These are phyloP conservation scores for Rhypophila decipiens DNA, from an alignment of 495 filamentous ascomycete genomes.

Conservation along the genomic window DNA sequence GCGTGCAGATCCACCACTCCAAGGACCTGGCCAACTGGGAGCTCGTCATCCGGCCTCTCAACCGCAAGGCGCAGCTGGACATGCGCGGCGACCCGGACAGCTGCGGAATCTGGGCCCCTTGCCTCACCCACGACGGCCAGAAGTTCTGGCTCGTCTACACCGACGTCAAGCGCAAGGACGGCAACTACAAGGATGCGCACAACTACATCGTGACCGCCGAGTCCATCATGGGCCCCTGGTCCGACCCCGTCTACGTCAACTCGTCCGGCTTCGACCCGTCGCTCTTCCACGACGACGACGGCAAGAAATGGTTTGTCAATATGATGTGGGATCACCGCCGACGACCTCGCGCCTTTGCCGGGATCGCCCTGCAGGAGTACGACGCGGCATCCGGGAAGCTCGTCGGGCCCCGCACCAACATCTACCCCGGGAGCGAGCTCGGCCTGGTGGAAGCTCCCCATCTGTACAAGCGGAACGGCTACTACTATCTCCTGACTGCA, in stretches of 20 bases:
- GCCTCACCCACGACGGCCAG: slow-evolving; percentile 50
- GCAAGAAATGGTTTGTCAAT: slow-evolving; percentile 50
- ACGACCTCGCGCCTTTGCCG: slow-evolving; percentile 37
- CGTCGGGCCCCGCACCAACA: slow-evolving; percentile 41
- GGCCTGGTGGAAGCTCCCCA: slow-evolving; percentile 57
- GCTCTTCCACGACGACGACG: slow-evolving; percentile 53
- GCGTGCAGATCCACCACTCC: slow-evolving; percentile 53
- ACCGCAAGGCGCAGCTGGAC: slow-evolving; percentile 52
- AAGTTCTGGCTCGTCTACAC: slow-evolving; percentile 54
- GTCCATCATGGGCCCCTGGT: slow-evolving; percentile 48
- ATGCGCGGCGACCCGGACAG: slow-evolving; percentile 53
- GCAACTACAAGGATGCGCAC: slow-evolving; percentile 48
- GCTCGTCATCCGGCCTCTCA: slow-evolving; percentile 53
- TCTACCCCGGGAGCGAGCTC: slow-evolving; percentile 50
- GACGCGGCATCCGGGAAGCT: slow-evolving; percentile 37
- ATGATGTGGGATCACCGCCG: slow-evolving; percentile 48
- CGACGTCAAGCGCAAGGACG: slow-evolving; percentile 52
- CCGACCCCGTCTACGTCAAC: slow-evolving; percentile 48
- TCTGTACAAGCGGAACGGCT: slow-evolving; percentile 56
- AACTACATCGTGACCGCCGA: slow-evolving; percentile 47
- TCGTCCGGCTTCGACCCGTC: slow-evolving; percentile 52
- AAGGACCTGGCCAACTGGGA: slow-evolving; percentile 54
- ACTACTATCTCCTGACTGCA: slow-evolving; percentile 63
- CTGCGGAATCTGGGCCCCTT: slow-evolving; percentile 60
- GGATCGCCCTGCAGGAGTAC: slow-evolving; percentile 46